Conservation (phyloP, 495 filamentous ascomycete genomes). For the Tuber melanosporum region DNA sequence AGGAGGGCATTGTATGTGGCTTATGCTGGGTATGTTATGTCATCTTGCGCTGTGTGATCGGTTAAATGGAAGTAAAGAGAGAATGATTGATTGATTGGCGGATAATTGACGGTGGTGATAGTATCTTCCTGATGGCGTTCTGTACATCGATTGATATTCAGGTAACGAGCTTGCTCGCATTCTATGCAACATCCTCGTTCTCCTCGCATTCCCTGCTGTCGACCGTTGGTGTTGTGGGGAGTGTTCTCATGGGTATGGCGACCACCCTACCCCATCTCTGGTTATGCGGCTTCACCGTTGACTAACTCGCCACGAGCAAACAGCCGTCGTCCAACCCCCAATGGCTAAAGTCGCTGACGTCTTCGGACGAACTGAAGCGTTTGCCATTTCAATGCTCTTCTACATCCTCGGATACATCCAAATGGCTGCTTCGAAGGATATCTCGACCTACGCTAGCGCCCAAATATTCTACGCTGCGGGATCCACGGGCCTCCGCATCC, state of each 20-base stretch:
- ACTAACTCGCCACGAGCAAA: slow-evolving; percentile 7
- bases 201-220: slow-evolving; percentile 54
- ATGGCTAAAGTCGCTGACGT: slow-evolving; percentile 66
- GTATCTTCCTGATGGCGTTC: slow-evolving; percentile 45
- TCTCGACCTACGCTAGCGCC: slow-evolving; percentile 60
- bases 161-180: slow-evolving; percentile 46
- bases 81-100: not conserved
- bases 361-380: slow-evolving; percentile 61
- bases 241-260: slow-evolving; percentile 47
- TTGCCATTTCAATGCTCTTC: slow-evolving; percentile 51
- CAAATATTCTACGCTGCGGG: slow-evolving; percentile 66
- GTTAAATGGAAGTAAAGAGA: not conserved
- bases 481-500: slow-evolving; percentile 57
- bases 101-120: slow-evolving; percentile 2
- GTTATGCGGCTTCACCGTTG: not conserved
- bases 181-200: slow-evolving; percentile 53
- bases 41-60: not conserved
- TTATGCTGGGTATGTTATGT: slow-evolving; percentile 36
- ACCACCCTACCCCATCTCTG: not conserved
- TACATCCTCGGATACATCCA: slow-evolving; percentile 59
- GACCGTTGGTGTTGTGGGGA: slow-evolving; percentile 53
- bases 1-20: slow-evolving; percentile 30
- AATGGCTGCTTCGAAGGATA: slow-evolving; percentile 58
- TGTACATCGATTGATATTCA: slow-evolving; percentile 48
- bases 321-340: slow-evolving; percentile 60